Conservation (phyloP, 2,329 filamentous ascomycete genomes). For the Monilinia aucupariae region DNA sequence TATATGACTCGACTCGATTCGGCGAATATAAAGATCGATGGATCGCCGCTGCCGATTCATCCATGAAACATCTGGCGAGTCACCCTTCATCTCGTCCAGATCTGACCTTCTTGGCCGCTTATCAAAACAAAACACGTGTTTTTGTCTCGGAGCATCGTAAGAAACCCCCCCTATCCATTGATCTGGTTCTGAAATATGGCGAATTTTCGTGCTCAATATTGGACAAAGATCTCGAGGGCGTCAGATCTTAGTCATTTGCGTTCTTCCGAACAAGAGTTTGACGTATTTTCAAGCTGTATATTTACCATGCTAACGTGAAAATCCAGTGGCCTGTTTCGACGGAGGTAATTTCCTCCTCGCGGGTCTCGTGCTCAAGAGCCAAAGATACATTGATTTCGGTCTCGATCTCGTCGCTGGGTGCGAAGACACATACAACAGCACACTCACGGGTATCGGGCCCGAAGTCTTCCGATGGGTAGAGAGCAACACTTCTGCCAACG, state of each 20-base stretch:
- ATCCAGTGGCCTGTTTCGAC: slow-evolving; percentile 68
- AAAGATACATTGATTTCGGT: slow-evolving; percentile 68
- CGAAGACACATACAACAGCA: slow-evolving; percentile 65
- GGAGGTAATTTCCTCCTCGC: slow-evolving; percentile 83
- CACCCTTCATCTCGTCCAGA: slow-evolving; percentile 62
- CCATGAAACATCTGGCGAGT: slow-evolving; percentile 64
- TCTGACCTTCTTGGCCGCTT: slow-evolving; percentile 64
- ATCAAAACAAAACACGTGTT: slow-evolving; percentile 41
- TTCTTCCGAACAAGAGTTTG: neutral
- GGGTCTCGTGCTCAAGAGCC: slow-evolving; percentile 60
- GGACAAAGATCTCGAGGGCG: neutral
- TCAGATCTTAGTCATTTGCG: neutral
- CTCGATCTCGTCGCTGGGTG: slow-evolving; percentile 67
- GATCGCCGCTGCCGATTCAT: slow-evolving; percentile 69
- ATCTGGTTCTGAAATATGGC: neutral
- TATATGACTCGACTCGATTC: slow-evolving; percentile 67
- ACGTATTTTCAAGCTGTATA: too few relatives aligned
- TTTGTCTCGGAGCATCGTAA: slow-evolving; percentile 43
- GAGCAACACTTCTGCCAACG: slow-evolving; percentile 36
- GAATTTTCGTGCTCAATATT: neutral
- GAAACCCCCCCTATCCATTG: neutral
- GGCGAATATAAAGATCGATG: slow-evolving; percentile 64
- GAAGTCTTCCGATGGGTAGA: slow-evolving; percentile 59
- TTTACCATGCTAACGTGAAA: neutral
- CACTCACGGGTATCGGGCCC: slow-evolving; percentile 69